These are phyloP conservation scores for Cetraspora pellucida DNA, from an alignment of 192 early-diverging fungal species.

Conservation along the genomic window DNA sequence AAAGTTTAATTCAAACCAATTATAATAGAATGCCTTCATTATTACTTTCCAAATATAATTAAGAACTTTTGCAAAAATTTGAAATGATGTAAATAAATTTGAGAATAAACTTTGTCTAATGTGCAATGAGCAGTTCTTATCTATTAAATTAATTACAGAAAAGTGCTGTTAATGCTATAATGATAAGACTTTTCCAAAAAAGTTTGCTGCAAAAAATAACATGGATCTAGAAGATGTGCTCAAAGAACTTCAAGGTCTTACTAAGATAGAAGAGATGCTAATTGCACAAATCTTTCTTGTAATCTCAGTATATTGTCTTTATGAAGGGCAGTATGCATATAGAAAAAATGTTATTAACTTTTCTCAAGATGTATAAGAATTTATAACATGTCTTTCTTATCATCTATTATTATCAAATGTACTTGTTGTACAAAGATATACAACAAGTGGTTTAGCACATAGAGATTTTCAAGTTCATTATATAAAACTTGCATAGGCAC, in stretches of 20 bases:
- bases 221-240: conserved; percentile 4
- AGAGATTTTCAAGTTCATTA: background rate
- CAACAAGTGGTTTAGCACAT: background rate
- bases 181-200: conserved; percentile 2
- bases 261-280: background rate
- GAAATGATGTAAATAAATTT: no score
- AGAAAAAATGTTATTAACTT: background rate
- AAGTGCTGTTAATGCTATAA: background rate
- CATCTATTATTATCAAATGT: background rate
- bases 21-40: no score
- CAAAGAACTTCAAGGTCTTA: background rate
- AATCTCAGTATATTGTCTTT: background rate
- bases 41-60: no score
- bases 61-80: no score
- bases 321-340: conserved; percentile 1
- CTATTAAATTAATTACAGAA: no score
- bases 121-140: no score
- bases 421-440: background rate
- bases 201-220: conserved; percentile 6
- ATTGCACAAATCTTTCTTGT: background rate
- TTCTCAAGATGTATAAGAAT: background rate
- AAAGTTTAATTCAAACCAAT: no score
- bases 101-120: no score
- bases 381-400: background rate
- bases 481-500: background rate